Evolutionary conservation across 2,329 filamentous ascomycete species (phyloP), one percentile per base, ranked within the genome.

Genomic region (Aspergillus candidus): DNA sequence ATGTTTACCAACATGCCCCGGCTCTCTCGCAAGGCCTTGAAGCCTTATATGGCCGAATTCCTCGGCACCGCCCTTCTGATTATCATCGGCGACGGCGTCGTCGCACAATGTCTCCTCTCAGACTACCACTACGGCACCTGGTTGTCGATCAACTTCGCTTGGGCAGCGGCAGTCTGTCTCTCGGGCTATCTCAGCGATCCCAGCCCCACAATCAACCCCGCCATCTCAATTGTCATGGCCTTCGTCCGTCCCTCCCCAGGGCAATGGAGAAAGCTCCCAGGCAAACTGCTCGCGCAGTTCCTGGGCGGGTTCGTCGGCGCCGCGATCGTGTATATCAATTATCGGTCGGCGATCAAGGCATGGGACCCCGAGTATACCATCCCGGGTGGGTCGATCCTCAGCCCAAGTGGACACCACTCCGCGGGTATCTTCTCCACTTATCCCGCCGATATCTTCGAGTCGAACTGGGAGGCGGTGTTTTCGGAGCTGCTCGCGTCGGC

Each of bases 121-220:
- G 56, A 62, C 39, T 62, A 62, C 43, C 53, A 55, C 13, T 62
- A 62, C 39, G 60, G 60, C 42, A 62, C 60, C 41, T 62, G 60
- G 60, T 30, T 63, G 10, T 63, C 61, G 14, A 63, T 63, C 46
- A 63, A 63, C 44, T 40, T 63, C 4, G 57, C 60, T 29, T 62
- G 60, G 60, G 60, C 60, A 2, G 41, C 57, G 10, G 60, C 60
- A 0, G 60, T 62, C 27, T 55, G 49, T 35, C 48, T 62, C 6
- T 56, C 60, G 2, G 47, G 57, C 43, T 62, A 61, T 40, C 30
- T 61, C 2, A 44, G 51, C 22, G 51, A 61, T 32, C 59, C 59
- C 13, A 54, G 59, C 32, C 59, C 59, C 6, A 43, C 52, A 11
- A 61, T 59, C 38, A 61, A 62, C 31, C 59, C 59, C 1, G 58